phyloP scores from a whole-genome alignment of 331 rosid species.

The Pyracantha coccinea region DNA sequence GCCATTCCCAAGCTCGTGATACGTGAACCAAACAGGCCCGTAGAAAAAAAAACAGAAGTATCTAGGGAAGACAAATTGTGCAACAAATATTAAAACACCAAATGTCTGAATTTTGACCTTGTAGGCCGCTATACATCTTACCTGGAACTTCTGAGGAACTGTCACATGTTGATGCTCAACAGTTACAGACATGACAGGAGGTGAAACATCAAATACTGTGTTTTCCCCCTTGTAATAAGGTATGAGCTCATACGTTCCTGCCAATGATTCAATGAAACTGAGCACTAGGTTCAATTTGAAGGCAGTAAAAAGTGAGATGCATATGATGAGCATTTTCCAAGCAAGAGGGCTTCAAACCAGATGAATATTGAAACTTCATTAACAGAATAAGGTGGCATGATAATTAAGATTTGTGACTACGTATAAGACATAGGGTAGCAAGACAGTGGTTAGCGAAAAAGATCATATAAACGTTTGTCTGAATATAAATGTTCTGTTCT shows the following conservation, averaged over 20 bases:
- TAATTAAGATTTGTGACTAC: neutral
- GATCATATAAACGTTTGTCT: neutral
- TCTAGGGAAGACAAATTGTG: neutral
- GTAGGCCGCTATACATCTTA: conserved; percentile 15
- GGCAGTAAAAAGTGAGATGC: neutral
- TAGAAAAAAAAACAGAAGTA: neutral
- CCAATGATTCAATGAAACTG: conserved; percentile 17
- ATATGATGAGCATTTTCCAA: conserved; percentile 9
- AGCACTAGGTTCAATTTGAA: neutral
- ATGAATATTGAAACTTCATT: conserved; percentile 8
- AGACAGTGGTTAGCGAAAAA: neutral
- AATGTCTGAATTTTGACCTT: neutral
- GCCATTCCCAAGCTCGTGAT: neutral
- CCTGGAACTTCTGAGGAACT: conserved; percentile 87
- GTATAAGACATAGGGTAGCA: neutral
- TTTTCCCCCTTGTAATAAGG: conserved; percentile 98
- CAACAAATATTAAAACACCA: neutral
- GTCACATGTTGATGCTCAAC: conserved; percentile 78
- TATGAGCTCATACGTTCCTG: conserved; percentile 82
- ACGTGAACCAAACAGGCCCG: too few relatives aligned
- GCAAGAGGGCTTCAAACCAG: neutral
- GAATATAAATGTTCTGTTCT: neutral
- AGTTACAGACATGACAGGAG: conserved; percentile 57
- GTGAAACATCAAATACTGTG: conserved; percentile 92
- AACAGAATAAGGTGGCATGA: neutral